Percentiles rank a stretch among this genome's conserved stretches.
Evolutionary conservation across 768 basidiomycete genomes (phyloP).

Genomic region (Crepidotus variabilis): DNA sequence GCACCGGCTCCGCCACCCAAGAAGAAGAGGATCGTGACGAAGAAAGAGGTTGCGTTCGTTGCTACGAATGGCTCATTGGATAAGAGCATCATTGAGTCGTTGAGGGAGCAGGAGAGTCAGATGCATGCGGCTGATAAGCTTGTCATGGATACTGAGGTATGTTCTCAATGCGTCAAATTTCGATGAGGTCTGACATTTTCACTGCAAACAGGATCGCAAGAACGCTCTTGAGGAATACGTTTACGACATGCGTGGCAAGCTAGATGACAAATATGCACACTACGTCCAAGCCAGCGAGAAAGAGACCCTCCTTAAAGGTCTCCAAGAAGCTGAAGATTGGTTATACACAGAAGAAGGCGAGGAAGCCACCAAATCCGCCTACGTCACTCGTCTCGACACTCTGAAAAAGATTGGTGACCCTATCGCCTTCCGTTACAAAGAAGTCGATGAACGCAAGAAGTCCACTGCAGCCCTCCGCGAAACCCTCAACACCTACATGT

Average conservation of each 20-base stretch:
- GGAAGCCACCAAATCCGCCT: slow-evolving; percentile 94
- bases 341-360: slow-evolving; percentile 96
- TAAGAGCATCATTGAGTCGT: slow-evolving; percentile 53
- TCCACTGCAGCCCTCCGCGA: slow-evolving; percentile 79
- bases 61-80: slow-evolving; percentile 64
- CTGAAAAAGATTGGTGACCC: slow-evolving; percentile 88
- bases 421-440: slow-evolving; percentile 77
- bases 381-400: slow-evolving; percentile 75
- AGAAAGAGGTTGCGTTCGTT: slow-evolving; percentile 77
- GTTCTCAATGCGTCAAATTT: slow-evolving; percentile 17
- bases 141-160: slow-evolving; percentile 94
- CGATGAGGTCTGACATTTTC: neutral
- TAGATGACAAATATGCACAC: slow-evolving; percentile 81
- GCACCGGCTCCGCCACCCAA: slow-evolving; percentile 50
- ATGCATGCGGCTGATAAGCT: slow-evolving; percentile 94
- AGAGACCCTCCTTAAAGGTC: slow-evolving; percentile 61
- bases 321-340: slow-evolving; percentile 90
- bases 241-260: slow-evolving; percentile 90
- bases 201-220: slow-evolving; percentile 74
- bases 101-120: slow-evolving; percentile 79
- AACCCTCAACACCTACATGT: slow-evolving; percentile 81
- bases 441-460: slow-evolving; percentile 75
- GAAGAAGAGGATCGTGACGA: slow-evolving; percentile 85
- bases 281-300: slow-evolving; percentile 80
- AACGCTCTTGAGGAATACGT: slow-evolving; percentile 99